Percentiles rank a stretch among this genome's conserved stretches.
Conservation (phyloP, 2,329 filamentous ascomycete genomes). For the Exophiala mesophila region DNA sequence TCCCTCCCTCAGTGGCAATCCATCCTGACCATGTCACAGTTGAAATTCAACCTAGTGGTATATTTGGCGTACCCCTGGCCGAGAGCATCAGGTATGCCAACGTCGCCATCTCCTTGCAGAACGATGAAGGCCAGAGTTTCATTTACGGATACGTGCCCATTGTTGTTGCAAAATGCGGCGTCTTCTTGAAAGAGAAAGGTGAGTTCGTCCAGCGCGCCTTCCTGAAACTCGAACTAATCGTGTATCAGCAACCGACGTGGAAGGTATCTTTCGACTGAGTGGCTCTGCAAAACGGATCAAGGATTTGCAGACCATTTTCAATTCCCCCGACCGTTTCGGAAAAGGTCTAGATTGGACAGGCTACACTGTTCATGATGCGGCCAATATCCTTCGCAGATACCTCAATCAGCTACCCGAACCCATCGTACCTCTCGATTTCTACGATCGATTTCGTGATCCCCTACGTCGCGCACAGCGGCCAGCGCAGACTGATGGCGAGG, state of each 20-base stretch:
- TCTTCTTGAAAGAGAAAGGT: constrained; percentile 98
- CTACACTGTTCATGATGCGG: constrained; percentile 96
- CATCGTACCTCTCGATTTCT: constrained; percentile 90
- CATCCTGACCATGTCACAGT: constrained; percentile 17
- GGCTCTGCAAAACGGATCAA: constrained; percentile 98
- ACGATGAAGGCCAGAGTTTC: constrained; percentile 88
- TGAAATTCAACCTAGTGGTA: constrained; percentile 48
- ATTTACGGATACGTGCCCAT: constrained; percentile 99
- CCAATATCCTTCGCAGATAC: constrained; percentile 91
- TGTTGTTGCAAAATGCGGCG: constrained; percentile 95
- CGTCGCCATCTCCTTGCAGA: constrained; percentile 92
- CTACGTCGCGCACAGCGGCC: constrained; percentile 65
- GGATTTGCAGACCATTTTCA: constrained; percentile 84
- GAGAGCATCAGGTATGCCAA: constrained; percentile 97
- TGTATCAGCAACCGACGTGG: constrained; percentile 74
- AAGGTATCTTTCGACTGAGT: constrained; percentile 93
- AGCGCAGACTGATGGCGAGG: constrained; percentile 64
- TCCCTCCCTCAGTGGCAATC: neutral
- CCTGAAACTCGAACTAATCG: constrained; percentile 30
- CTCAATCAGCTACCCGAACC: constrained; percentile 95
- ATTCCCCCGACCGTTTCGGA: constrained; percentile 90
- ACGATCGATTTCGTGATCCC: constrained; percentile 84
- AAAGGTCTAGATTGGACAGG: constrained; percentile 97
- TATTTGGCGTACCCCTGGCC: constrained; percentile 89
- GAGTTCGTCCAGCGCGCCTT: constrained; percentile 36